These are phyloP conservation scores for Domatiomyces globalis DNA, from an alignment of 2,329 filamentous ascomycete species.

Conservation along the genomic window DNA sequence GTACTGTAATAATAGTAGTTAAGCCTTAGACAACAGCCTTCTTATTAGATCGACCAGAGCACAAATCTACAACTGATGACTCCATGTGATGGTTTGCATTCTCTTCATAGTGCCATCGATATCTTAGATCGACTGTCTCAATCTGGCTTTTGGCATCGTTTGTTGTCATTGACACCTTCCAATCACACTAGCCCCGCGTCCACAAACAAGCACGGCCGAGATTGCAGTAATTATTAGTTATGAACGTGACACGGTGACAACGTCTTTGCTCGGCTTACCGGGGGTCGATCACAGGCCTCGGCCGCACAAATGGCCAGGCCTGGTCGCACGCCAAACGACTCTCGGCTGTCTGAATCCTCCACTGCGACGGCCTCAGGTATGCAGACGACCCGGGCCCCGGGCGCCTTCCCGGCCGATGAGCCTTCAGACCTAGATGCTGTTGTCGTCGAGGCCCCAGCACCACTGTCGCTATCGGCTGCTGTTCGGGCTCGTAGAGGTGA, in stretches of 20 bases:
- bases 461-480: slow-evolving; percentile 38
- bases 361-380: neutral
- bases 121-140: neutral
- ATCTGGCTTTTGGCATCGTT: neutral
- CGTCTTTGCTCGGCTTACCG: neutral
- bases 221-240: too few species aligned
- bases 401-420: slow-evolving; percentile 31
- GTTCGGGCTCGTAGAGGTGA: slow-evolving; percentile 62
- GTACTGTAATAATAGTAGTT: too few species aligned
- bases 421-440: slow-evolving; percentile 13
- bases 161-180: neutral
- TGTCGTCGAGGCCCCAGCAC: slow-evolving; percentile 16
- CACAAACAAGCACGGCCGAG: too few species aligned
- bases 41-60: too few species aligned
- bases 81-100: neutral
- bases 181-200: neutral
- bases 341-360: too few species aligned
- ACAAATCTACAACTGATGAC: neutral
- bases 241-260: neutral
- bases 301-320: neutral
- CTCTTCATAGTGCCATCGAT: neutral
- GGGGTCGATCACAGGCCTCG: too few species aligned
- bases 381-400: slow-evolving; percentile 25
- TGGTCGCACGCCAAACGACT: too few species aligned
- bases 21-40: too few species aligned